phyloP scores from a whole-genome alignment of 352 stramenopile genomes.

The Phytophthora niederhauseri region DNA sequence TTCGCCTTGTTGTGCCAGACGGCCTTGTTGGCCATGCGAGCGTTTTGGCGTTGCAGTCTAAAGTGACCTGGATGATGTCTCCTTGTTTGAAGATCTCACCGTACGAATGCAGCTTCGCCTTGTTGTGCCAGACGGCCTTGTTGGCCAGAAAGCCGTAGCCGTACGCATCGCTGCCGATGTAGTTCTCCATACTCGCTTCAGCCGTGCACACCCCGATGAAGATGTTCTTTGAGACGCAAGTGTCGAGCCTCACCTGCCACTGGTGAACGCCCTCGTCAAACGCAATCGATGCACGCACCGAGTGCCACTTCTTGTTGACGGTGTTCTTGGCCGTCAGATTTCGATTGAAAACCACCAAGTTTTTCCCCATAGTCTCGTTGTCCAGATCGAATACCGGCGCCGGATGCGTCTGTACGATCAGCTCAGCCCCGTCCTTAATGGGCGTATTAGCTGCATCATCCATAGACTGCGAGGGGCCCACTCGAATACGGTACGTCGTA shows the following conservation, averaged over 20 bases:
- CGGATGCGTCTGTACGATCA: slow-evolving; percentile 57
- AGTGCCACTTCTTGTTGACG: slow-evolving; percentile 93
- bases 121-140: slow-evolving; percentile 94
- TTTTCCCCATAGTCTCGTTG: slow-evolving; percentile 61
- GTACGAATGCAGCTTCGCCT: slow-evolving; percentile 88
- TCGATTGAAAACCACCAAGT: slow-evolving; percentile 74
- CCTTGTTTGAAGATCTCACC: slow-evolving; percentile 93
- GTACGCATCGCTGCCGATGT: slow-evolving; percentile 86
- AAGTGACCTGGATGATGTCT: slow-evolving; percentile 82
- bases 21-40: too few relatives aligned
- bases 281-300: slow-evolving; percentile 62
- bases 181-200: slow-evolving; percentile 86
- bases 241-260: slow-evolving; percentile 90
- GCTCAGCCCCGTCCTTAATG: neutral
- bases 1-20: slow-evolving; percentile 94
- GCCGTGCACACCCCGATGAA: slow-evolving; percentile 88
- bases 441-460: neutral
- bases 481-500: slow-evolving; percentile 47
- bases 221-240: slow-evolving; percentile 92
- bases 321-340: slow-evolving; percentile 87
- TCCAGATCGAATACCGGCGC: slow-evolving; percentile 82
- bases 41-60: slow-evolving; percentile 85
- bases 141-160: slow-evolving; percentile 94
- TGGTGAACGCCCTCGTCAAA: slow-evolving; percentile 85
- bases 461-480: slow-evolving; percentile 25